Percentiles rank a stretch among this genome's conserved stretches.
phyloP scores from a whole-genome alignment of 228 moss, liverwort and hornwort species.

The Sphagnum magellanicum region DNA sequence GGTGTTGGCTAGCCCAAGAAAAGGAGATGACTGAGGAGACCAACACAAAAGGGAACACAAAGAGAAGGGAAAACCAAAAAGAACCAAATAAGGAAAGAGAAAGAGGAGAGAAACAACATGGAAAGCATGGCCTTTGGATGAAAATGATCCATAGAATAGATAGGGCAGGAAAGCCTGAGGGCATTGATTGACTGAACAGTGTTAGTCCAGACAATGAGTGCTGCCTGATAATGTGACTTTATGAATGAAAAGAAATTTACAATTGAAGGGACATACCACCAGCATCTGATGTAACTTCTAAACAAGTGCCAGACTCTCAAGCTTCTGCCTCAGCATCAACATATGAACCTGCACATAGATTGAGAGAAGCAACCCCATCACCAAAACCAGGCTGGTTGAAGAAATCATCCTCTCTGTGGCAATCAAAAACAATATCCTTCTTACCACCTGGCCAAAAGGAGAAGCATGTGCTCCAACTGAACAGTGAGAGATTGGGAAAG shows the following conservation, averaged over 20 bases:
- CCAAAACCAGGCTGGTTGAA: conserved; percentile 92
- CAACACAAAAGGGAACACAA: too few relatives aligned
- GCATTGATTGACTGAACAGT: too few relatives aligned
- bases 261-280: conserved; percentile 44
- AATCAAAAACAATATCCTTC: conserved; percentile 72
- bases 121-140: too few relatives aligned
- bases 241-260: too few relatives aligned
- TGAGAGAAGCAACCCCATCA: conserved; percentile 76
- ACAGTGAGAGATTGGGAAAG: not conserved
- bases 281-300: conserved; percentile 46
- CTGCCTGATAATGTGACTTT: too few relatives aligned
- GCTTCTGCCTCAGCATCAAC: conserved; percentile 92
- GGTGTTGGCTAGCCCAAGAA: too few relatives aligned
- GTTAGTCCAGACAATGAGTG: too few relatives aligned
- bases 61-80: too few relatives aligned
- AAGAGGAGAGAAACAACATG: too few relatives aligned
- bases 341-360: conserved; percentile 84
- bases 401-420: conserved; percentile 90
- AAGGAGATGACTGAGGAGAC: too few relatives aligned
- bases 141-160: not conserved
- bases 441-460: conserved; percentile 42
- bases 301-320: conserved; percentile 64
- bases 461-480: not conserved
- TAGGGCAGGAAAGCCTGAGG: too few relatives aligned
- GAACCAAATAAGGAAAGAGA: too few relatives aligned